Conservation (phyloP, 2,329 filamentous ascomycete species). For the Neonectria coccinea region DNA sequence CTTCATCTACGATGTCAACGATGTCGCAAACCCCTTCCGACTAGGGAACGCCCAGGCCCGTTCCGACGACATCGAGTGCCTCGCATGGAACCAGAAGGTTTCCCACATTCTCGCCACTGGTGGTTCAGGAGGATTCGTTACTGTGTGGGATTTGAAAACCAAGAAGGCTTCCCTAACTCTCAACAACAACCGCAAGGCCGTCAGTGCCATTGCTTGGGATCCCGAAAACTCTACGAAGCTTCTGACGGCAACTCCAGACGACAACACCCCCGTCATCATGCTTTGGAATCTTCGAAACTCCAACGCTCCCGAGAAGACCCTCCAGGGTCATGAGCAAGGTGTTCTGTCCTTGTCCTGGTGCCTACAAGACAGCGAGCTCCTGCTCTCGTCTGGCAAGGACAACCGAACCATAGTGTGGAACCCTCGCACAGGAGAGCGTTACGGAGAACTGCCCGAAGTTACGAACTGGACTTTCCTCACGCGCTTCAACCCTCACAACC, state of each 20-base stretch:
- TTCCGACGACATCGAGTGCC: constrained; percentile 93
- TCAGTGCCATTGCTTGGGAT: constrained; percentile 97
- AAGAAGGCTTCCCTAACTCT: constrained; percentile 97
- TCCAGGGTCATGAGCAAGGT: constrained; percentile 94
- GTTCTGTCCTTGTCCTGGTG: constrained; percentile 97
- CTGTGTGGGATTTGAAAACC: constrained; percentile 97
- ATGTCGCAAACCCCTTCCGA: constrained; percentile 87
- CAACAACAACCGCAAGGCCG: constrained; percentile 93
- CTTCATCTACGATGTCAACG: constrained; percentile 94
- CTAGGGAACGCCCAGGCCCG: constrained; percentile 89
- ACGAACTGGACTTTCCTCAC: constrained; percentile 99
- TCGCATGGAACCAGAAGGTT: constrained; percentile 99
- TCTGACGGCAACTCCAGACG: constrained; percentile 89
- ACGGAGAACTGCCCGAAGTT: constrained; percentile 94
- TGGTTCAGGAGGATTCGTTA: constrained; percentile 92
- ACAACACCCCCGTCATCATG: constrained; percentile 87
- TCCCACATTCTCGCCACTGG: constrained; percentile 96
- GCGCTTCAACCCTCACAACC: constrained; percentile 92
- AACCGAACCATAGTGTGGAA: constrained; percentile 98
- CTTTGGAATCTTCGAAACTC: constrained; percentile 97
- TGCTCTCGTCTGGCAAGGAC: constrained; percentile 96
- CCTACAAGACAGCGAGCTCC: constrained; percentile 84
- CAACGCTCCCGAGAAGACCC: constrained; percentile 88
- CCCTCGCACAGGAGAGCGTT: constrained; percentile 85
- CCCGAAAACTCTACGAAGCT: constrained; percentile 95